These are phyloP conservation scores for Simplicillium aogashimaense DNA, from an alignment of 2,329 filamentous ascomycete species.

Conservation along the genomic window DNA sequence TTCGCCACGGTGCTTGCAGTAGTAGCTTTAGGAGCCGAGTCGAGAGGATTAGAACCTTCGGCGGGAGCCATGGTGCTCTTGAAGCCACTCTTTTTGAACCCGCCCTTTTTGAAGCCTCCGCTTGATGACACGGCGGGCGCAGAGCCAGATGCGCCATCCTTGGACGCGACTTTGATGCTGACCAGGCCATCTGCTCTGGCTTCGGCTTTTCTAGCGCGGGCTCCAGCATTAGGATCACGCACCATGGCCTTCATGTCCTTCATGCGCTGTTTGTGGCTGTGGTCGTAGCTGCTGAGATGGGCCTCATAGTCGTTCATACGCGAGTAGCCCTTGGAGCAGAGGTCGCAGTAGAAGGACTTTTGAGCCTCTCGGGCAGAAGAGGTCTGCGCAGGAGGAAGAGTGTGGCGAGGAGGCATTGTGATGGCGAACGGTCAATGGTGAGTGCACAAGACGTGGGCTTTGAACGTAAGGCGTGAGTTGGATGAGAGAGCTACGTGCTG, in stretches of 20 bases:
- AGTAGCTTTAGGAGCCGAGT: slow-evolving; percentile 21
- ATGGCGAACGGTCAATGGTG: background rate
- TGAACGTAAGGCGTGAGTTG: background rate
- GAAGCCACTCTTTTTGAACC: slow-evolving; percentile 76
- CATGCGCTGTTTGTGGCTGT: slow-evolving; percentile 84
- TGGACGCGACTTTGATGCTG: slow-evolving; percentile 46
- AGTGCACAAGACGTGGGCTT: background rate
- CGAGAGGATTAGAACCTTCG: slow-evolving; percentile 19
- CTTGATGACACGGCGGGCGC: slow-evolving; percentile 15
- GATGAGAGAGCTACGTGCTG: slow-evolving; percentile 2
- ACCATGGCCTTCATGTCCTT: slow-evolving; percentile 83
- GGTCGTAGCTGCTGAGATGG: slow-evolving; percentile 89
- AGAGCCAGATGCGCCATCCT: slow-evolving; percentile 17
- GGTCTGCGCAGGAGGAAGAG: slow-evolving; percentile 48
- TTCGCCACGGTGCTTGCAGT: slow-evolving; percentile 28
- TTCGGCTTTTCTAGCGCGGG: slow-evolving; percentile 58
- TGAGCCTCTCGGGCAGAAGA: slow-evolving; percentile 63
- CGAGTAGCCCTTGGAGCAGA: slow-evolving; percentile 90
- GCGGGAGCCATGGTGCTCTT: slow-evolving; percentile 63
- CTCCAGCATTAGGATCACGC: slow-evolving; percentile 56
- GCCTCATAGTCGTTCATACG: slow-evolving; percentile 95
- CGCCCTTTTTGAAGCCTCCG: slow-evolving; percentile 53
- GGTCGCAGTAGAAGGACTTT: slow-evolving; percentile 72
- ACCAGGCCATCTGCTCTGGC: slow-evolving; percentile 61
- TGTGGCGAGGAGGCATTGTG: slow-evolving; percentile 49